Evolutionary conservation across 306 rosid species (phyloP), one percentile per base, ranked within the genome.

Genomic region (Trichosanthes truncata): DNA sequence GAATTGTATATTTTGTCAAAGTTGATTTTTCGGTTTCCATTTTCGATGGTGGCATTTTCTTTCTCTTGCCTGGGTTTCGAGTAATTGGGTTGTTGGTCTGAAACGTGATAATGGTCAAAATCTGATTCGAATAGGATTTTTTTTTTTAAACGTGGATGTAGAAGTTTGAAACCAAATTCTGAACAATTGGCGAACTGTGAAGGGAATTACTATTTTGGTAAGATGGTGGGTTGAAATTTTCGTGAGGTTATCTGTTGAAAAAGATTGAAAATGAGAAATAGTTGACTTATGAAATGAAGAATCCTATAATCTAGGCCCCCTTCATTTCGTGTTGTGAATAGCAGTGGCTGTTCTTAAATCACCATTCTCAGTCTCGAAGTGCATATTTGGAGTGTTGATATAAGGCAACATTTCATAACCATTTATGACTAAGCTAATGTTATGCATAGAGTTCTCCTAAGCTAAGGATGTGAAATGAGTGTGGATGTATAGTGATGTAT

Each of bases 251-350:
- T 60, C 29, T 33, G 72, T 33, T 35, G 25, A 63, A 46, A 26
- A 26, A 45, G 18, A 43, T 21, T 45, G 29, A n/a, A 38, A 67
- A 25, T 3, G 63, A 21, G 41, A 26, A 61, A 11, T 7, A 61
- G 67, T 60, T 66, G 49, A 66, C 49, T 21, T 68, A 12, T 68
- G 76, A 69, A 69, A 40, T 69, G 76, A 43, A 69, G n/a, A 11
- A 21, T 12, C 12, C 21, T 43, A 69, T 69, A 43, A 23, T 69
- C 55, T 43, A 43, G 46, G 74, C 15, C 49, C 7, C 46, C 15
- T 66, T 38, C 73, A 36, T 66, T 36, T 65, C 25, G 45, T 65
- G 46, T 65, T 35, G 46, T 65, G 72, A 65, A 17, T 65, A 38
- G 45, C 21, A 15, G 3, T 35, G 72, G 46, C 11, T 4, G n/a